Evolutionary conservation across 306 rosid species (phyloP), one percentile per base, ranked within the genome.

Genomic region (Trifolium subterraneum): DNA sequence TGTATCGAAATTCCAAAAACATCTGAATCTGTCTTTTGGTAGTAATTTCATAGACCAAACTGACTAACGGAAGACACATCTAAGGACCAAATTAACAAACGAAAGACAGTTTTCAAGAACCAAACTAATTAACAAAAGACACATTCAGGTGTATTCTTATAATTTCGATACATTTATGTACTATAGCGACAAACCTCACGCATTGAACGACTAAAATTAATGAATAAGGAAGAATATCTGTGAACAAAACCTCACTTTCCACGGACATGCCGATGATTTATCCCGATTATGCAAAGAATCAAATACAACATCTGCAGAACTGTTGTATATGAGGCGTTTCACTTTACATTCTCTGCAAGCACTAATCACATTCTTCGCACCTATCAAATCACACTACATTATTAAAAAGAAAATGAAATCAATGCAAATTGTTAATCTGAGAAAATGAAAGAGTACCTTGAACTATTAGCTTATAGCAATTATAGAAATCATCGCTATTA

Each of bases 321-420:
- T 89, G 81, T 89, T 93, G 85, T 88, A 90, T 80, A 93, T 80
- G 12, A 93, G 79, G 69, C 89, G 85, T 63, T 86, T 86, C 54
- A 93, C 97, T 86, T 80, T 89, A 85, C 92, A 84, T 61, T 89
- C 95, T 56, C 88, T 87, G 79, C 98, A 87, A 75, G 96, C 98
- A 80, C 68, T 73, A 51, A 93, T 82, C 56, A 93, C 91, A 80
- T 93, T 90, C 83, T 89, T 93, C 14, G 97, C 91, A 75, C 98
- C 98, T 89, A 80, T 73, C 73, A 75, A 78, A 69, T 27, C 31
- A 7, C 20, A 2, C 22, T 60, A 7, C 19, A 3, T 54, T 20
- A 10, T 54, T 45, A 44, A 20, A 13, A 55, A 66, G 56, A 62
- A 27, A n/a, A 62, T 41, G 50, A 67, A 70, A 77, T 76, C 39